A percentile compares a stretch with the other conserved stretches of the same genome.
These are phyloP conservation scores for Anthracocystis panici-leucophaei DNA, from an alignment of 1,284 basidiomycete species.

Conservation along the genomic window DNA sequence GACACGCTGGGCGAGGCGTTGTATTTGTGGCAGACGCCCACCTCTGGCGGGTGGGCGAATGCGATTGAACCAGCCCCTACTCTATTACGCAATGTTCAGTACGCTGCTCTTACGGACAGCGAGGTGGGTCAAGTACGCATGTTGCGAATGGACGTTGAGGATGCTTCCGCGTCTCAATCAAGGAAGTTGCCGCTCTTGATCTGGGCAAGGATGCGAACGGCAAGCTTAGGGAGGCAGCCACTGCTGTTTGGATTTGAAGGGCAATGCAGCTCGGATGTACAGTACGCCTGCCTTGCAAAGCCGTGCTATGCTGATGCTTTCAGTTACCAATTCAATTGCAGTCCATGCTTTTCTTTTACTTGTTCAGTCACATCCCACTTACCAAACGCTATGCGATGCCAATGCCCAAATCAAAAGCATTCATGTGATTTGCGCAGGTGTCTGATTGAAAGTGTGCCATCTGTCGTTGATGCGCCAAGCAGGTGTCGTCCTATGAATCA, in stretches of 20 bases:
- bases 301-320: neutral
- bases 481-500: too few relatives aligned
- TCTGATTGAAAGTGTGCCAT: too few relatives aligned
- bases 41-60: slow-evolving; percentile 71
- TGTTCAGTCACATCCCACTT: too few relatives aligned
- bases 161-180: slow-evolving; percentile 23
- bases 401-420: too few relatives aligned
- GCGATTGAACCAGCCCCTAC: slow-evolving; percentile 70
- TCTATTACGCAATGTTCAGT: slow-evolving; percentile 49
- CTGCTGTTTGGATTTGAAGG: slow-evolving; percentile 47
- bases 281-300: neutral
- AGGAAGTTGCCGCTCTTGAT: slow-evolving; percentile 59
- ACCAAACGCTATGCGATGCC: too few relatives aligned
- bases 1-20: slow-evolving; percentile 31
- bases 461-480: too few relatives aligned
- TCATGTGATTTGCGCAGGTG: too few relatives aligned
- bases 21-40: slow-evolving; percentile 67
- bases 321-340: neutral
- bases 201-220: slow-evolving; percentile 39
- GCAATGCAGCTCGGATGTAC: neutral
- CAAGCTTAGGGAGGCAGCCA: slow-evolving; percentile 44
- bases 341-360: neutral
- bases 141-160: slow-evolving; percentile 55
- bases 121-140: slow-evolving; percentile 69
- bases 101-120: slow-evolving; percentile 69